These are phyloP conservation scores for Apophysomyces ossiformis DNA, from an alignment of 371 early-diverging fungal genomes.

Conservation along the genomic window DNA sequence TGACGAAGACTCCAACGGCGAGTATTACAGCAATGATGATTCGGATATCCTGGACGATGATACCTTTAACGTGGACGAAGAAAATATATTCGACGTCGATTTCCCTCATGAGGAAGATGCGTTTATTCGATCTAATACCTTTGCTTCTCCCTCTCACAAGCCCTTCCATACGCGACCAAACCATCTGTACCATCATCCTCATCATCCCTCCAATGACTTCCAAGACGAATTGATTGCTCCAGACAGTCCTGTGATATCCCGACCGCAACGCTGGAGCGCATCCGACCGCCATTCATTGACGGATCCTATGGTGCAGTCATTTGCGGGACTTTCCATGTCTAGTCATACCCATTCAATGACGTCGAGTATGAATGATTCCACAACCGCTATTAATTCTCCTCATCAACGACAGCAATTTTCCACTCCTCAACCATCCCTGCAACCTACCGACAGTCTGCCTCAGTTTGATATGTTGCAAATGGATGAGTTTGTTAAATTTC, in stretches of 20 bases:
- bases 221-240: not conserved
- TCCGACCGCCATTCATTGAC: not conserved
- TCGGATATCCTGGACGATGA: slow-evolving; percentile 31
- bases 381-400: slow-evolving; percentile 6
- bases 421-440: not conserved
- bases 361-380: not conserved
- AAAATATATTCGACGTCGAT: slow-evolving; percentile 44
- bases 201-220: not conserved
- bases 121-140: slow-evolving; percentile 10
- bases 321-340: not conserved
- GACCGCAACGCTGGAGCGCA: not conserved
- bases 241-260: not conserved
- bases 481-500: slow-evolving; percentile 74
- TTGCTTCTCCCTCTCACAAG: slow-evolving; percentile 11
- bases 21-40: slow-evolving; percentile 26
- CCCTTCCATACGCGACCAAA: not conserved
- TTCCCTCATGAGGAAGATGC: slow-evolving; percentile 39
- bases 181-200: not conserved
- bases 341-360: not conserved
- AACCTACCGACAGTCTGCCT: slow-evolving; percentile 7
- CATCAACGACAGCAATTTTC: slow-evolving; percentile 10
- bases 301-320: not conserved
- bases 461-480: slow-evolving; percentile 33
- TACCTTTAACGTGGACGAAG: slow-evolving; percentile 27
- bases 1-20: slow-evolving; percentile 31